A percentile compares a stretch with the other conserved stretches of the same genome.
Evolutionary conservation across 1,284 basidiomycete species (phyloP).

Genomic region (Trametes hirsuta): DNA sequence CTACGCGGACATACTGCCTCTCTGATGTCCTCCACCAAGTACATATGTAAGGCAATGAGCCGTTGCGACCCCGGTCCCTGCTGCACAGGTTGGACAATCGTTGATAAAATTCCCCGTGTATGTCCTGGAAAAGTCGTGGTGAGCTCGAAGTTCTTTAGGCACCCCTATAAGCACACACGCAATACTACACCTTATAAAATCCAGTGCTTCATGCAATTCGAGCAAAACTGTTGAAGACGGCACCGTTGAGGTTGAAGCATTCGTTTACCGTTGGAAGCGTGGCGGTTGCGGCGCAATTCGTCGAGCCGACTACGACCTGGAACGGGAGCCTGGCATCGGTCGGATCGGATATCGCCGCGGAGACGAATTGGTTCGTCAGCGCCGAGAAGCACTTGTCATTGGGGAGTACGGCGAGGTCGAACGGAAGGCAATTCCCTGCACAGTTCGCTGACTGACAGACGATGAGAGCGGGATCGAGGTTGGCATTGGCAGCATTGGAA

Average conservation of each 20-base stretch:
- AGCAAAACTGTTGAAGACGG: background rate
- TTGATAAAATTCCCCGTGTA: too few species aligned
- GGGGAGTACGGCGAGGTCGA: constrained; percentile 2
- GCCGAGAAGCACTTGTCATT: background rate
- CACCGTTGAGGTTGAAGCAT: constrained; percentile 4
- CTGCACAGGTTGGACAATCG: too few species aligned
- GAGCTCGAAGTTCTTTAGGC: too few species aligned
- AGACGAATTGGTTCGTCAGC: background rate
- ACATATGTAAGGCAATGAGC: too few species aligned
- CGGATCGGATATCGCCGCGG: background rate
- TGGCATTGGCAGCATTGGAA: too few species aligned
- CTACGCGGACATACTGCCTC: too few species aligned
- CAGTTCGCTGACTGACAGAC: background rate
- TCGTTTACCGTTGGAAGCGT: background rate
- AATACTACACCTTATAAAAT: too few species aligned
- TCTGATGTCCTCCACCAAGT: too few species aligned
- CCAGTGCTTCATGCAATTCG: background rate
- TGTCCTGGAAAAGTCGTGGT: too few species aligned
- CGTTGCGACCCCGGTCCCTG: too few species aligned
- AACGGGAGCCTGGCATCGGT: background rate
- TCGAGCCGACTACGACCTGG: background rate
- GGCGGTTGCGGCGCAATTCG: background rate
- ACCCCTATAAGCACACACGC: too few species aligned
- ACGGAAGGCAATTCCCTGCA: constrained; percentile 1
- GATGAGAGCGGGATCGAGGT: background rate